These are phyloP conservation scores for Colletotrichum cordylinicola DNA, from an alignment of 2,329 filamentous ascomycete genomes.

Conservation along the genomic window DNA sequence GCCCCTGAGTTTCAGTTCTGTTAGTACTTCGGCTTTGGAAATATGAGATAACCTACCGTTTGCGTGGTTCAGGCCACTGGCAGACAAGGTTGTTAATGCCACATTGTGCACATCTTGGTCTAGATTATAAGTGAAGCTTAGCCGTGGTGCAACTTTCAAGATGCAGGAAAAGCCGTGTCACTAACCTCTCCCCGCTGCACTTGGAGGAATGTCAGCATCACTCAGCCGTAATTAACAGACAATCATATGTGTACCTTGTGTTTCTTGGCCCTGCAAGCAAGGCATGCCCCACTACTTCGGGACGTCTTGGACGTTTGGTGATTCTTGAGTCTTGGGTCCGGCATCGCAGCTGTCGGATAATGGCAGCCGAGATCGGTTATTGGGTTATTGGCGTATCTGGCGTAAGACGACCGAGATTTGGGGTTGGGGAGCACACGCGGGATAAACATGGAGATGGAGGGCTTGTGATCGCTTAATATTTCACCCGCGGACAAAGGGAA, in stretches of 20 bases:
- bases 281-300: slow-evolving; percentile 12
- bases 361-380: background rate
- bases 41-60: slow-evolving; percentile 1
- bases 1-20: background rate
- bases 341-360: background rate
- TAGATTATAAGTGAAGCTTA: background rate
- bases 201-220: background rate
- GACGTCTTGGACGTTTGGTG: background rate
- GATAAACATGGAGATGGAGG: background rate
- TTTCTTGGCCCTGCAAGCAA: slow-evolving; percentile 14
- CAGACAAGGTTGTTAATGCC: slow-evolving; percentile 5
- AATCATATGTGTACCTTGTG: slow-evolving; percentile 2
- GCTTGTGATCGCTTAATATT: background rate
- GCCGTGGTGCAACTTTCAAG: background rate
- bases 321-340: background rate
- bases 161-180: background rate
- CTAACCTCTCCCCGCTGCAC: slow-evolving; percentile 18
- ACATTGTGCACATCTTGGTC: slow-evolving; percentile 19
- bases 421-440: background rate
- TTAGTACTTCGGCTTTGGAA: background rate
- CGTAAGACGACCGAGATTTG: background rate
- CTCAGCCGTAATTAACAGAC: background rate
- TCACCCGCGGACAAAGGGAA: slow-evolving; percentile 7
- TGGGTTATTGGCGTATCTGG: background rate
- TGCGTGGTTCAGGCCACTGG: slow-evolving; percentile 18